phyloP scores from a whole-genome alignment of 2,329 filamentous ascomycete species.

The Bisporella sp. region DNA sequence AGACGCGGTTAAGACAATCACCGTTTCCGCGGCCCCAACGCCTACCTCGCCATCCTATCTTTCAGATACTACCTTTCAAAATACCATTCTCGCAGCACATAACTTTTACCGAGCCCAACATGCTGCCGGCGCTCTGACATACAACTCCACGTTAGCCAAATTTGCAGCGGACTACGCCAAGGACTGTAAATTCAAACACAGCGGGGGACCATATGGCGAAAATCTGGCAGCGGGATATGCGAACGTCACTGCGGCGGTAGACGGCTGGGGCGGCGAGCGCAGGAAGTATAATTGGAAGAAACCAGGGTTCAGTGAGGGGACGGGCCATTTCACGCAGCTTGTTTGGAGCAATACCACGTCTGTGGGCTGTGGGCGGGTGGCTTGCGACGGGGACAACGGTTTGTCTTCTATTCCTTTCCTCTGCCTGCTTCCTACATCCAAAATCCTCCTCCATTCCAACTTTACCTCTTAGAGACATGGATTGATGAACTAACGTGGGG shows the following conservation, averaged over 20 bases:
- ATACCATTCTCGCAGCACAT: slow-evolving; percentile 55
- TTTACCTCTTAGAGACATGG: neutral
- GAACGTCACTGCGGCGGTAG: slow-evolving; percentile 51
- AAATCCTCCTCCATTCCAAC: neutral
- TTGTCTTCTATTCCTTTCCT: neutral
- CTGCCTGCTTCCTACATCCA: neutral
- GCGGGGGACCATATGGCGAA: slow-evolving; percentile 57
- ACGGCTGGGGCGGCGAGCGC: slow-evolving; percentile 59
- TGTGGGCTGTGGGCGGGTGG: slow-evolving; percentile 45
- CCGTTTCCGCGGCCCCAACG: slow-evolving; percentile 2
- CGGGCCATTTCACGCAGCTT: slow-evolving; percentile 67
- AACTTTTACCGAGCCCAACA: slow-evolving; percentile 60
- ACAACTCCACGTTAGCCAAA: slow-evolving; percentile 57
- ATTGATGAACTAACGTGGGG: neutral
- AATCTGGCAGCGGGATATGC: slow-evolving; percentile 65
- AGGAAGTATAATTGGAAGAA: slow-evolving; percentile 49
- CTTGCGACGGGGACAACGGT: slow-evolving; percentile 35
- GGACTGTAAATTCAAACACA: slow-evolving; percentile 44
- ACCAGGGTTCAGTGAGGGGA: slow-evolving; percentile 49
- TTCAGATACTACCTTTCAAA: slow-evolving; percentile 32
- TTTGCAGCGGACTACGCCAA: slow-evolving; percentile 46
- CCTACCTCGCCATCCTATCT: slow-evolving; percentile 33
- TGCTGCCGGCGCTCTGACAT: slow-evolving; percentile 49
- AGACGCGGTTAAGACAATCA: neutral
- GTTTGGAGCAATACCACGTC: slow-evolving; percentile 60